Evolutionary conservation across 768 basidiomycete species (phyloP), one percentile per base, ranked within the genome.

Genomic region (Termitomyces sp.): DNA sequence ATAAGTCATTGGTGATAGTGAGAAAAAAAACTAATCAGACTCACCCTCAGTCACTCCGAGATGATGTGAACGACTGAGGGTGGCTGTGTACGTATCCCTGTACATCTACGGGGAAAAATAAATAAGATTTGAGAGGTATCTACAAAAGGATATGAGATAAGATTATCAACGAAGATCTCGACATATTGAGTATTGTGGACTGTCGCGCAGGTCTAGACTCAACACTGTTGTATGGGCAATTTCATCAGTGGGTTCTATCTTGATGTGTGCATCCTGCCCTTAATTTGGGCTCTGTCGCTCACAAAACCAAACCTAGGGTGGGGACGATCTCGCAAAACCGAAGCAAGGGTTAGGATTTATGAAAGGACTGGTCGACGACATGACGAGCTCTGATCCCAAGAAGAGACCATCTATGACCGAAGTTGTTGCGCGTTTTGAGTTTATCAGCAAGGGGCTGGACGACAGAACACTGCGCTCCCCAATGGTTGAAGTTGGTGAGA

Each of bases 371-470:
- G 61, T 73, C 1, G 35, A 52, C 0, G 71, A 74, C 25, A 76
- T 77, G 75, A 63, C 67, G 0, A 64, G 73, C 52, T 49, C 59
- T 0, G 68, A 76, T 45, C 72, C 73, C 0, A 41, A 52, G 6
- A 68, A 68, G 46, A 70, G 76, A 14, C 75, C 75, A 0, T 67
- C 64, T 1, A 75, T 75, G 60, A 63, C 68, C 12, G 66, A 73
- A 30, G 74, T 73, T 4, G 67, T 74, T 19, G 41, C 54, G 16
- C 66, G 65, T 7, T 74, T 75, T 44, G 63, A 68, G 8, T 52
- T 50, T 5, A 68, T 73, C 21, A 53, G 63, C 16, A 51, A 58
- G 27, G 59, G 61, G 2, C 46, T 75, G n/a, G 66, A 64, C 45
- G 46, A 55, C 17, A 66, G 62, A 61, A 68, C 70, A 43, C 59